These are phyloP conservation scores for Effrenium voratum DNA, from an alignment of 73 alveolate species.

Conservation along the genomic window DNA sequence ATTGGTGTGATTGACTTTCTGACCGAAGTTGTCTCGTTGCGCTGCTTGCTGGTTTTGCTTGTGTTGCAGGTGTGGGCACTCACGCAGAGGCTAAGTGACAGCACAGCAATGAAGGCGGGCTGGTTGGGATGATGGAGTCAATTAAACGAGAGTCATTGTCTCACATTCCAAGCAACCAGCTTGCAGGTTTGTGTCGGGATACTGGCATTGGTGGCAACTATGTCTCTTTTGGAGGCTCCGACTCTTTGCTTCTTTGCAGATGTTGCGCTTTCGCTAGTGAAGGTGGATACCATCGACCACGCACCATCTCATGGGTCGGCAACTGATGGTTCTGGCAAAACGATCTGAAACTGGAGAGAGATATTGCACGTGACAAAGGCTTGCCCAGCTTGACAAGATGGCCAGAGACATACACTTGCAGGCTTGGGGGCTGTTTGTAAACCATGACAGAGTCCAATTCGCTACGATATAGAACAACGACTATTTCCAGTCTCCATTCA, in stretches of 20 bases:
- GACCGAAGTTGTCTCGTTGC: too few relatives aligned
- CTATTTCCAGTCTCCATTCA: background rate
- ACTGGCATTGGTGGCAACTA: slow-evolving; percentile 87
- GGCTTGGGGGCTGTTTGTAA: background rate
- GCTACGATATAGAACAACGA: background rate
- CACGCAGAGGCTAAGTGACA: slow-evolving; percentile 87
- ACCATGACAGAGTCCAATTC: background rate
- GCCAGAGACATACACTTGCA: slow-evolving; percentile 41
- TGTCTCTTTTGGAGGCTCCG: slow-evolving; percentile 43
- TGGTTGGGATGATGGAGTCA: background rate
- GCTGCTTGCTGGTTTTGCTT: too few relatives aligned
- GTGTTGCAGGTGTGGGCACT: slow-evolving; percentile 62
- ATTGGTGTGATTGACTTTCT: too few relatives aligned
- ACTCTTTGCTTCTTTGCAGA: background rate
- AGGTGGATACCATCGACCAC: slow-evolving; percentile 67
- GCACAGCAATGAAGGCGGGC: slow-evolving; percentile 84
- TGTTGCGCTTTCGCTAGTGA: background rate
- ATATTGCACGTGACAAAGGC: background rate
- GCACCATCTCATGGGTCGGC: slow-evolving; percentile 59
- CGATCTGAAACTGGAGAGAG: background rate
- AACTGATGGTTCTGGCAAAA: background rate
- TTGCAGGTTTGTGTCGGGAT: slow-evolving; percentile 70
- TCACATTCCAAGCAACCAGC: background rate
- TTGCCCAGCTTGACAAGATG: slow-evolving; percentile 59
- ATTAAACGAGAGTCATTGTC: background rate